A percentile compares a stretch with the other conserved stretches of the same genome.
phyloP scores from a whole-genome alignment of 768 basidiomycete species.

The Boletus vermiculosoides region DNA sequence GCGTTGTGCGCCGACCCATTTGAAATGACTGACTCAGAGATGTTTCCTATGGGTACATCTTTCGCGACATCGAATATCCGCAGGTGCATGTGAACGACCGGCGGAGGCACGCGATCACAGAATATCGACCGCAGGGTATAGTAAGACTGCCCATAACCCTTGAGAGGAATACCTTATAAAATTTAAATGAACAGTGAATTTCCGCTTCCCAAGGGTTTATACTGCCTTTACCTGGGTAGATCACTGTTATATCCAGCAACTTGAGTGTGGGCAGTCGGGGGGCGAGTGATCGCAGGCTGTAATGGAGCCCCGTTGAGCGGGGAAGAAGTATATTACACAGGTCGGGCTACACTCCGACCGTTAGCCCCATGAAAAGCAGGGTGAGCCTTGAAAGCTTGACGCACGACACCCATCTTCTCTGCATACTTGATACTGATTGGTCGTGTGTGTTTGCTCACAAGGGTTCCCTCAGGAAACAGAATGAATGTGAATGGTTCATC shows the following conservation, averaged over 20 bases:
- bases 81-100: constrained; percentile 83
- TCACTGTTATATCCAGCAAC: constrained; percentile 87
- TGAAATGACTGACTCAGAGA: constrained; percentile 37
- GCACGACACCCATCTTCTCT: constrained; percentile 82
- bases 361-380: constrained; percentile 13
- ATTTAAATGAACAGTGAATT: constrained; percentile 1
- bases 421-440: constrained; percentile 86
- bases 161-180: constrained; percentile 65
- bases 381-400: constrained; percentile 40
- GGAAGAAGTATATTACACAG: constrained; percentile 82
- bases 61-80: constrained; percentile 68
- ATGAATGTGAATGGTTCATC: constrained; percentile 77
- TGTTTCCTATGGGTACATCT: constrained; percentile 69
- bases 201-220: neutral
- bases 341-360: constrained; percentile 54
- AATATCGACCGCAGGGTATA: constrained; percentile 92
- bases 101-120: constrained; percentile 75
- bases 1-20: constrained; percentile 30
- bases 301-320: constrained; percentile 87
- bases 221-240: constrained; percentile 71
- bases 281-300: constrained; percentile 76
- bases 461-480: constrained; percentile 94
- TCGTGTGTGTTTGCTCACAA: constrained; percentile 83
- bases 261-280: constrained; percentile 75
- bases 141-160: constrained; percentile 81